A percentile compares a stretch with the other conserved stretches of the same genome.
phyloP scores from a whole-genome alignment of 1,139 yeast genomes.

The Candida mesenterica region DNA sequence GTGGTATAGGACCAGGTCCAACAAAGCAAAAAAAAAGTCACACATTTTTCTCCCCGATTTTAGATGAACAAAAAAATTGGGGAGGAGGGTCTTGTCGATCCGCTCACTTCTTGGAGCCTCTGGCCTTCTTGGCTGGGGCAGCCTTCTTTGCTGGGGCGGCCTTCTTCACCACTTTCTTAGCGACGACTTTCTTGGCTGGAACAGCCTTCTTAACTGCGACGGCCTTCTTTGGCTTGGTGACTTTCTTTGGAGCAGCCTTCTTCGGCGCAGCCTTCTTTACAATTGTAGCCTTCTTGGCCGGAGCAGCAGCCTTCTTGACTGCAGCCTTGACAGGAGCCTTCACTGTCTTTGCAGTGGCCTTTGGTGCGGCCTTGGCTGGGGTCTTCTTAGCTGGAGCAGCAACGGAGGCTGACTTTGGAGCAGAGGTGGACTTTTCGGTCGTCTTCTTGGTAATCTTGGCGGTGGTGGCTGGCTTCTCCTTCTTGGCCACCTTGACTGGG shows the following conservation, averaged over 20 bases:
- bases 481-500: conserved; percentile 62
- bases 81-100: too few species aligned
- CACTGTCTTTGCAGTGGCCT: conserved; percentile 17
- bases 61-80: conserved; percentile 1
- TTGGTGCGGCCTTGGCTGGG: conserved; percentile 12
- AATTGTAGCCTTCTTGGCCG: conserved; percentile 5
- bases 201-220: conserved; percentile 18
- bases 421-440: conserved; percentile 14
- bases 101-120: too few species aligned
- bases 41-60: conserved; percentile 2
- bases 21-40: conserved; percentile 7
- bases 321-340: conserved; percentile 20
- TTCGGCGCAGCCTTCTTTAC: conserved; percentile 26
- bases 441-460: conserved; percentile 22
- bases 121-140: conserved; percentile 7
- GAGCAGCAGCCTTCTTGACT: conserved; percentile 16
- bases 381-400: conserved; percentile 13
- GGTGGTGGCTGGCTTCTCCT: conserved; percentile 27
- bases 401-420: conserved; percentile 12
- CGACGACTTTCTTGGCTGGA: conserved; percentile 10
- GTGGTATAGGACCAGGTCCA: too few species aligned
- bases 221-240: conserved; percentile 15
- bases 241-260: conserved; percentile 13
- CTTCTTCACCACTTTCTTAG: conserved; percentile 15
- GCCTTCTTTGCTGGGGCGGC: conserved; percentile 18